Evolutionary conservation across 768 basidiomycete genomes (phyloP), one percentile per base, ranked within the genome.

Genomic region (button mushroom (Agaricus bisporus)): DNA sequence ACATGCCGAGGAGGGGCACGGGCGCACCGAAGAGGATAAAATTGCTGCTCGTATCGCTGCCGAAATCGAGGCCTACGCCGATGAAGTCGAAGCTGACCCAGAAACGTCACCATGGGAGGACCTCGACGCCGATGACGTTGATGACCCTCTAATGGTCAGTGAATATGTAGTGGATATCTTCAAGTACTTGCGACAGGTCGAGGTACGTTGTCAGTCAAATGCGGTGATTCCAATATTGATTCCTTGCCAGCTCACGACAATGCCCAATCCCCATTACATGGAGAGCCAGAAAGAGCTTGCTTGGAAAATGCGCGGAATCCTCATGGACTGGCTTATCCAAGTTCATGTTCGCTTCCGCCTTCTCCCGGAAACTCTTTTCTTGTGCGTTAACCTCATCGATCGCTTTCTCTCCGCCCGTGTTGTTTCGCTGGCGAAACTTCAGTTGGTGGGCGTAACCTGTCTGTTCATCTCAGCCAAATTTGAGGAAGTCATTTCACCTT

Each of bases 181-280:
- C 72, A 74, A 87, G 53, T 98, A 99, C 71, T 79, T 98, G 72
- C 89, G 91, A 66, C 71, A 82, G 59, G 75, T 90, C 55, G 94
- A 99, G 83, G 95, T 95, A 64, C 44, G 75, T 57, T 28, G 49
- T 11, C 38, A 26, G 41, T 37, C 45, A 41, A 47, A 14, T 20
- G 32, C 3, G 15, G 17, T 42, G 14, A 32, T 5, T 10, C 15
- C 25, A 41, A 32, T 26, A 39, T 52, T 22, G 50, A 29, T 20
- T 38, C 10, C 42, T 56, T 35, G 9, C n/a, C 56, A 81, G 94
- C 72, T 85, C 60, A 76, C 74, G 14, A 93, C 88, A 0, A 85
- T 97, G 77, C 91, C 97, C 6, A 91, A 91, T 62, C 85, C 92
- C 2, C 83, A 91, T 64, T 99, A 98, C 70, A 99, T 98, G 93